These are phyloP conservation scores for Leptographium procerum DNA, from an alignment of 2,329 filamentous ascomycete genomes.

Conservation along the genomic window DNA sequence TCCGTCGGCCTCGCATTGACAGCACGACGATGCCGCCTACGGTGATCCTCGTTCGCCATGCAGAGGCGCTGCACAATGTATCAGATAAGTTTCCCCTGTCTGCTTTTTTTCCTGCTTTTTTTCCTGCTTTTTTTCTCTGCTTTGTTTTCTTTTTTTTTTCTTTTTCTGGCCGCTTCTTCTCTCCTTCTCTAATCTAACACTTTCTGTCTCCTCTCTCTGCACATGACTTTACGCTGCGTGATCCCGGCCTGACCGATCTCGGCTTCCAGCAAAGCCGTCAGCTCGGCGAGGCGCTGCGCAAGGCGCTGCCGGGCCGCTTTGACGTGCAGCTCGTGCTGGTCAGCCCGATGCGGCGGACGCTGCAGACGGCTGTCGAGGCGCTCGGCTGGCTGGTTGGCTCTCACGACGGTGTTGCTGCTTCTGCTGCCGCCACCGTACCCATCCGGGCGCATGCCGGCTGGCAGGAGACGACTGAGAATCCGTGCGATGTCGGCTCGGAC, in stretches of 20 bases:
- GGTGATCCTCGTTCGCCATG: conserved; percentile 80
- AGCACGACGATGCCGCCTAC: conserved; percentile 37
- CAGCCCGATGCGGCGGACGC: conserved; percentile 53
- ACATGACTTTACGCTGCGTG: conserved; percentile 38
- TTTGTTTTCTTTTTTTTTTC: background rate
- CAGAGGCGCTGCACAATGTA: conserved; percentile 53
- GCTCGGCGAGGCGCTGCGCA: conserved; percentile 30
- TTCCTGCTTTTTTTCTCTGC: background rate
- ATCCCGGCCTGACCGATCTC: conserved; percentile 38
- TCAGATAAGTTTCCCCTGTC: conserved; percentile 28
- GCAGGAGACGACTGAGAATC: conserved; percentile 49
- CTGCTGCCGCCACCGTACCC: conserved; percentile 25
- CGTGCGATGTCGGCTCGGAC: conserved; percentile 50
- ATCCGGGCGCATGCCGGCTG: conserved; percentile 49
- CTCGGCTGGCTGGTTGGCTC: conserved; percentile 46
- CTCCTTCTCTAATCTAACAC: background rate
- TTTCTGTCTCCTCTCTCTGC: background rate
- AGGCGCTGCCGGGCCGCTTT: conserved; percentile 28
- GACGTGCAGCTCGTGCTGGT: conserved; percentile 45
- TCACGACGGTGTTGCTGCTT: no score
- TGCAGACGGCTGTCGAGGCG: conserved; percentile 50
- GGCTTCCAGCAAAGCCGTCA: conserved; percentile 36
- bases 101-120: background rate
- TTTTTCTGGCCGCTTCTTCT: background rate
- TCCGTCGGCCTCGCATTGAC: background rate